These are phyloP conservation scores for Paecilomyces sp. DNA, from an alignment of 2,329 filamentous ascomycete species.

Conservation along the genomic window DNA sequence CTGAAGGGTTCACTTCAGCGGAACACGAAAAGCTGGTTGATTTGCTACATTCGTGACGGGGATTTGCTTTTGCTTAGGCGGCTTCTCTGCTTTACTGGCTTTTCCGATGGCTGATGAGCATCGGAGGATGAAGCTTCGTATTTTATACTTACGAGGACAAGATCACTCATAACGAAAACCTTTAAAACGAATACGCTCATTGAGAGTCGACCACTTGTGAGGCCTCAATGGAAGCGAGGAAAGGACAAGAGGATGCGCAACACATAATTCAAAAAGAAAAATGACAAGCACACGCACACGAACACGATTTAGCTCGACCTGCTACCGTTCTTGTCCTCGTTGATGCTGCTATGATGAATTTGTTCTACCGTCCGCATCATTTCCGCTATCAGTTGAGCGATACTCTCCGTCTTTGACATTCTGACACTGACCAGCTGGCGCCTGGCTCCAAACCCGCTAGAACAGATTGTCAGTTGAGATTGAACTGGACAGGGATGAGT, in stretches of 20 bases:
- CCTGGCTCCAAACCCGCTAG: neutral
- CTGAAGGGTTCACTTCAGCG: neutral
- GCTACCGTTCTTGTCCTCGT: neutral
- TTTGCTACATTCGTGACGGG: neutral
- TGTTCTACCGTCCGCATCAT: neutral
- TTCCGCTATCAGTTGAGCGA: neutral
- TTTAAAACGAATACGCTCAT: neutral
- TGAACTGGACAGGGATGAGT: neutral
- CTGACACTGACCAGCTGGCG: neutral
- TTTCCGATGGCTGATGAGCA: neutral
- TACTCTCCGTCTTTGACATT: neutral
- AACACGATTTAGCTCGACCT: neutral
- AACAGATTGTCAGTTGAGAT: neutral
- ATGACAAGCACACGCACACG: neutral
- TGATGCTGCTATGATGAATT: neutral
- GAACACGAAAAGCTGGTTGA: neutral
- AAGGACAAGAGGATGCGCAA: neutral
- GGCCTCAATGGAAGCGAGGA: neutral
- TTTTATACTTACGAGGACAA: neutral
- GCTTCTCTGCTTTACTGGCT: neutral
- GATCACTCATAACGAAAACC: neutral
- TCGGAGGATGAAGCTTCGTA: neutral
- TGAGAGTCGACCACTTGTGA: neutral
- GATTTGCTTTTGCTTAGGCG: neutral
- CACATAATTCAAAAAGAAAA: neutral